Percentiles rank a stretch among this genome's conserved stretches.
Conservation (phyloP, 148 eudicot species). For the Chenopodium formosanum region DNA sequence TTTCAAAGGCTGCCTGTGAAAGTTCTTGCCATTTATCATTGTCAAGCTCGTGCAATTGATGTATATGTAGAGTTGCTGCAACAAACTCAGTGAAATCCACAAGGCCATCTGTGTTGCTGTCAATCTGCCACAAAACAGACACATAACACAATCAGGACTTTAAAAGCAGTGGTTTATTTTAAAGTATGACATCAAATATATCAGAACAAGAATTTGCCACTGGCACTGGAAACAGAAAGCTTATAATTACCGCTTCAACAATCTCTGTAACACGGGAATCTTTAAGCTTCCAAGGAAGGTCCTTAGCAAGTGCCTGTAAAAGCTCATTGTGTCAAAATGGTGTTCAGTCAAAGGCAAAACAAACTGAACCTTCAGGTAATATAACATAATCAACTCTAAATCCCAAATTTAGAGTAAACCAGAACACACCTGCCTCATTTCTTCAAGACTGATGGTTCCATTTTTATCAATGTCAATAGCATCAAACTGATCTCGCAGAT, state of each 20-base stretch:
- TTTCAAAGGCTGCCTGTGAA: constrained; percentile 91
- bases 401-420: constrained; percentile 3
- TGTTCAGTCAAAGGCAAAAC: background rate
- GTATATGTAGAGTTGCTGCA: constrained; percentile 87
- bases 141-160: constrained; percentile 14
- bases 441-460: constrained; percentile 91
- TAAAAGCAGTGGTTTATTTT: background rate
- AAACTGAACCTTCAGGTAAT: background rate
- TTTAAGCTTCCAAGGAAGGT: constrained; percentile 92
- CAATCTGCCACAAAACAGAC: constrained; percentile 57
- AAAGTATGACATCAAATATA: background rate
- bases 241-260: constrained; percentile 72
- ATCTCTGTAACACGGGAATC: constrained; percentile 84
- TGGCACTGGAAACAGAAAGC: background rate
- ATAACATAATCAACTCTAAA: background rate
- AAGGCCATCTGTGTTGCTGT: constrained; percentile 89
- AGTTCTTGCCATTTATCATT: constrained; percentile 71
- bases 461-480: constrained; percentile 91
- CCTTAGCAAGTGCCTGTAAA: constrained; percentile 88
- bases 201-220: background rate
- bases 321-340: background rate
- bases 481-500: constrained; percentile 88
- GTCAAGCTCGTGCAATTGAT: constrained; percentile 87
- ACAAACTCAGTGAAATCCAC: constrained; percentile 93
- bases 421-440: constrained; percentile 82